A percentile compares a stretch with the other conserved stretches of the same genome.
Evolutionary conservation across 495 filamentous ascomycete species (phyloP).

Genomic region (Beverwykella pulmonaria): DNA sequence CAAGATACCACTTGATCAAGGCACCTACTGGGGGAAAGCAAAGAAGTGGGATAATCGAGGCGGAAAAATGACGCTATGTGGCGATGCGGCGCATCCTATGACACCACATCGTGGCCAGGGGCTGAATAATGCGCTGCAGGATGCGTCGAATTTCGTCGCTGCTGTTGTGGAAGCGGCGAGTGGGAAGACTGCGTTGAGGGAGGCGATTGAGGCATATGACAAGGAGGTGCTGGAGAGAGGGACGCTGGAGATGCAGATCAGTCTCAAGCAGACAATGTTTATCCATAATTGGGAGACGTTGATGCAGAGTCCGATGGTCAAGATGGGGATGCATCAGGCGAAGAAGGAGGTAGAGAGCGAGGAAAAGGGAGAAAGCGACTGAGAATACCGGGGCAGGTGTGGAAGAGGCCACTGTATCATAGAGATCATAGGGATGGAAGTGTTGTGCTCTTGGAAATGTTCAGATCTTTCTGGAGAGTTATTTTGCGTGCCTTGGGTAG

Average conservation of each 20-base stretch:
- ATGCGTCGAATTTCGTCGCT: constrained; percentile 4
- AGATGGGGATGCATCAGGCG: constrained; percentile 27
- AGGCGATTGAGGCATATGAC: constrained; percentile 24
- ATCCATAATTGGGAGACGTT: constrained; percentile 27
- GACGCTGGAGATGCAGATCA: constrained; percentile 24
- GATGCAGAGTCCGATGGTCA: constrained; percentile 28
- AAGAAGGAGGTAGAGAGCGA: constrained; percentile 11
- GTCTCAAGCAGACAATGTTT: constrained; percentile 17
- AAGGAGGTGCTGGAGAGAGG: constrained; percentile 29
- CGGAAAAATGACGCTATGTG: constrained; percentile 20
- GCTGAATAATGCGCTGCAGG: constrained; percentile 28
- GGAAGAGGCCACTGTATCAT: neutral
- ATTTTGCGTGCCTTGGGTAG: too few relatives aligned
- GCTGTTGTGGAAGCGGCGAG: constrained; percentile 8
- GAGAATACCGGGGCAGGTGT: neutral
- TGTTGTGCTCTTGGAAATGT: neutral
- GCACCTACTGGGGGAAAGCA: constrained; percentile 32
- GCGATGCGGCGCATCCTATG: constrained; percentile 35
- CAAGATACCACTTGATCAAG: neutral
- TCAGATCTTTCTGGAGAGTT: too few relatives aligned
- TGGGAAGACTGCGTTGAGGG: neutral
- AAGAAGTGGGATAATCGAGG: constrained; percentile 20
- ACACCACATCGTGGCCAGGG: constrained; percentile 27
- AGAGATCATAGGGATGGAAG: too few relatives aligned
- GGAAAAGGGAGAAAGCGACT: neutral